phyloP scores from a whole-genome alignment of 2,329 filamentous ascomycete genomes.

The Stagonosporopsis chrysanthemi region DNA sequence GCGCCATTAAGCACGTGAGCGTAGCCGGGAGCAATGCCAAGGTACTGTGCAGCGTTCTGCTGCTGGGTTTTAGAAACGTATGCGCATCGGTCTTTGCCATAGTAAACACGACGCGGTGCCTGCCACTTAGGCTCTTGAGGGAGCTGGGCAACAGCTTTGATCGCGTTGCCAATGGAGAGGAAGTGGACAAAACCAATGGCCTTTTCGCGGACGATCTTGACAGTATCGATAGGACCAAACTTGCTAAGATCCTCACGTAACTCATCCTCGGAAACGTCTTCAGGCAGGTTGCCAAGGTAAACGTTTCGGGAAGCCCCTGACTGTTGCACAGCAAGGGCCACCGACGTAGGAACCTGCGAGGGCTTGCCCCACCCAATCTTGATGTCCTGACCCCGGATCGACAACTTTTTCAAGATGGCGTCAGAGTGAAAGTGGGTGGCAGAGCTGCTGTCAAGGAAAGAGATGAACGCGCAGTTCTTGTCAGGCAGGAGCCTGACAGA shows the following conservation, averaged over 20 bases:
- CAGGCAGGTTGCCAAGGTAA: slow-evolving; percentile 90
- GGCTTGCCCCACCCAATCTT: slow-evolving; percentile 99
- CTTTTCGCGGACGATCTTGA: slow-evolving; percentile 98
- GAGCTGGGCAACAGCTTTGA: slow-evolving; percentile 96
- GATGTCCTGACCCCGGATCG: slow-evolving; percentile 98
- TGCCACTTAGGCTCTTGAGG: slow-evolving; percentile 98
- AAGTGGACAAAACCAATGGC: slow-evolving; percentile 98
- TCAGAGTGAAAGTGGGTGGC: slow-evolving; percentile 99
- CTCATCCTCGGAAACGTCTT: slow-evolving; percentile 90
- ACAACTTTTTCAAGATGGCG: slow-evolving; percentile 98
- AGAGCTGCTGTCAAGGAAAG: slow-evolving; percentile 95
- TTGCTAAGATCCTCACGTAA: slow-evolving; percentile 93
- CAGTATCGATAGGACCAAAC: slow-evolving; percentile 94
- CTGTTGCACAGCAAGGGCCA: slow-evolving; percentile 96
- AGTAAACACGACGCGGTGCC: slow-evolving; percentile 92
- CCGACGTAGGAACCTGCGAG: slow-evolving; percentile 95
- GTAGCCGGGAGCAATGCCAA: slow-evolving; percentile 95
- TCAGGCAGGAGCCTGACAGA: slow-evolving; percentile 96
- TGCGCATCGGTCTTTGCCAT: slow-evolving; percentile 96
- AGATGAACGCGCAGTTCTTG: slow-evolving; percentile 99
- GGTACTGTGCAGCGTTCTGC: slow-evolving; percentile 97
- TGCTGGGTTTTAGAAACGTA: slow-evolving; percentile 99
- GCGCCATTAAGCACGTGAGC: slow-evolving; percentile 95
- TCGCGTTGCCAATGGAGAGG: slow-evolving; percentile 94
- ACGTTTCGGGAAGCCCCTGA: slow-evolving; percentile 96